These are phyloP conservation scores for Aspergillus campestris DNA, from an alignment of 495 filamentous ascomycete species.

Conservation along the genomic window DNA sequence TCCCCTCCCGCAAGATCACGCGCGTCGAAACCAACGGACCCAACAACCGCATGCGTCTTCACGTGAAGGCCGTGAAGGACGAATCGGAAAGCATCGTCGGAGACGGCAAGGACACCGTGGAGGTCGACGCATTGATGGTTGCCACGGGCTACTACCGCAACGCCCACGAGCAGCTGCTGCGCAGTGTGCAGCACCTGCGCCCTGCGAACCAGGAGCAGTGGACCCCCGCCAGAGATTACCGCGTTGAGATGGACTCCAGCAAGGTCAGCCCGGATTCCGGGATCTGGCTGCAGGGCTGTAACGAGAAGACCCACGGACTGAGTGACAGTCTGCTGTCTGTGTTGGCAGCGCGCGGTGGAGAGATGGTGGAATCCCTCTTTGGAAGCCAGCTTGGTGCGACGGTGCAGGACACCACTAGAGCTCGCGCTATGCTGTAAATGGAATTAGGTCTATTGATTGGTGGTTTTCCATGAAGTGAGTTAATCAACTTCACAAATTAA, in stretches of 20 bases:
- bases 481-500: not conserved
- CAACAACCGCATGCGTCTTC: slow-evolving; percentile 32
- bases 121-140: slow-evolving; percentile 73
- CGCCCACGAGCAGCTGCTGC: slow-evolving; percentile 70
- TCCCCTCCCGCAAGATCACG: slow-evolving; percentile 55
- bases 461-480: too few relatives aligned
- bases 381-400: slow-evolving; percentile 31
- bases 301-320: slow-evolving; percentile 83
- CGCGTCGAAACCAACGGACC: slow-evolving; percentile 45
- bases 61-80: slow-evolving; percentile 23
- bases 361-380: slow-evolving; percentile 72
- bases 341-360: slow-evolving; percentile 63
- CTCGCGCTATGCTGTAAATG: slow-evolving; percentile 34
- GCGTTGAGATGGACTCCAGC: slow-evolving; percentile 54
- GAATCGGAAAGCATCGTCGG: slow-evolving; percentile 12
- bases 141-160: slow-evolving; percentile 81
- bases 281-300: slow-evolving; percentile 92
- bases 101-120: slow-evolving; percentile 49
- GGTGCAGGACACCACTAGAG: slow-evolving; percentile 33
- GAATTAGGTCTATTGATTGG: too few relatives aligned
- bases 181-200: slow-evolving; percentile 53
- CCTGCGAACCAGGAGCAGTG: slow-evolving; percentile 38
- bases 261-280: slow-evolving; percentile 57
- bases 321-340: slow-evolving; percentile 76
- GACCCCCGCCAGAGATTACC: slow-evolving; percentile 56